Conservation (phyloP, 345 rosid species). For the Boechera stricta region DNA sequence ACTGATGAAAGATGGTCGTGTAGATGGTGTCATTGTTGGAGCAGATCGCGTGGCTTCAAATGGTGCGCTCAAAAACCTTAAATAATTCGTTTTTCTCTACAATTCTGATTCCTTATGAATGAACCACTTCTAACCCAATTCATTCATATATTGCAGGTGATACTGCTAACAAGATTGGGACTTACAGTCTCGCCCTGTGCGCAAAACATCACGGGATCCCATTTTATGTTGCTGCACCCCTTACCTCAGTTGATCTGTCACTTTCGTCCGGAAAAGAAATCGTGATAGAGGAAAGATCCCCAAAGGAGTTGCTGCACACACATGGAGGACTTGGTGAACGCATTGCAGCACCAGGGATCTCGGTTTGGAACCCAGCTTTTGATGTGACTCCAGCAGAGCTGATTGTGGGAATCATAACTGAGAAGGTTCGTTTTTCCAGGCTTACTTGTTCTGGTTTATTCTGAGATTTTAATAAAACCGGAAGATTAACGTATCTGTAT, state of each 20-base stretch:
- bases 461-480: neutral
- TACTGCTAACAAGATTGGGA: constrained; percentile 98
- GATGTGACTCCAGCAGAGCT: constrained; percentile 89
- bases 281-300: constrained; percentile 79
- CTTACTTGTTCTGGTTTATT: neutral
- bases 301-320: constrained; percentile 72
- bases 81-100: constrained; percentile 18
- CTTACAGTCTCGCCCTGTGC: constrained; percentile 88
- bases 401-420: constrained; percentile 80
- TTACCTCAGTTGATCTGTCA: constrained; percentile 82
- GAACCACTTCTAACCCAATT: constrained; percentile 12
- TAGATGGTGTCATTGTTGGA: constrained; percentile 84
- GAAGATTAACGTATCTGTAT: neutral
- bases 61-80: constrained; percentile 52
- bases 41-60: constrained; percentile 96
- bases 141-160: constrained; percentile 59
- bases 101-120: neutral
- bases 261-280: constrained; percentile 80
- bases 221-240: constrained; percentile 90
- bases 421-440: constrained; percentile 58
- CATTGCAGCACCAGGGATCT: constrained; percentile 90
- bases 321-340: constrained; percentile 96
- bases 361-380: constrained; percentile 96
- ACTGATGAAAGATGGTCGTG: constrained; percentile 76
- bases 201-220: constrained; percentile 75